Evolutionary conservation across 2,329 filamentous ascomycete genomes (phyloP), one percentile per base, ranked within the genome.

Genomic region (Ophiostoma fasciatum): DNA sequence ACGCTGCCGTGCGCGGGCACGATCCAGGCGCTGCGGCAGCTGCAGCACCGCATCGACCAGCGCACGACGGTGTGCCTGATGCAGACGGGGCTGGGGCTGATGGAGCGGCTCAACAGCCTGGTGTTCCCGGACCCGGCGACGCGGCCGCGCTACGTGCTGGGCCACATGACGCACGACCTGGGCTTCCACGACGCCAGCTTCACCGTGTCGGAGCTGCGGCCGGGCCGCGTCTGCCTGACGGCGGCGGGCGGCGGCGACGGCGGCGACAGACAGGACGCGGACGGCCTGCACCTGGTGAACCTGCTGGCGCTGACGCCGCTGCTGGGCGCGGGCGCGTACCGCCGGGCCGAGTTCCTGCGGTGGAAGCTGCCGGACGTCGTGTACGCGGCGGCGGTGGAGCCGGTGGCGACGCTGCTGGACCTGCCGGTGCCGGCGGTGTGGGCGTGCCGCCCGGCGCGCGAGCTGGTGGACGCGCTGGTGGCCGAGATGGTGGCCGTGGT

Each of bases 321-420:
- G 4, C 68, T 92, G 2, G 61, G 68, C 33, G 77, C 73, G 4
- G 61, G 69, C 7, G 64, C 66, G 7, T 63, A 78, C 41, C 62
- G 66, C 0, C 66, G 72, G 8, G 60, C 68, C 6, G 66, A 71
- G 25, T 74, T 90, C 44, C 59, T 90, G 7, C 68, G 72, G 42
- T 63, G 71, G 47, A 90, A 94, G 55, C 68, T 96, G 4, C 80
- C 88, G 31, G 78, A 77, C 31, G 63, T 94, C 26, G 74, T 82
- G 3, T 72, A 87, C 46, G 77, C 78, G 42, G 71, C 76, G 32
- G 66, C 90, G 20, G 72, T 92, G 37, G 87, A 94, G 44, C 78
- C 88, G 0, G 62, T 94, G 5, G 87, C 83, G 4, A 78, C 82
- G 2, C 61, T 93, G 8, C 67, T 92, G 35, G 81, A 92, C 47